Evolutionary conservation across 345 rosid species (phyloP).

Genomic region (Acer campestre): DNA sequence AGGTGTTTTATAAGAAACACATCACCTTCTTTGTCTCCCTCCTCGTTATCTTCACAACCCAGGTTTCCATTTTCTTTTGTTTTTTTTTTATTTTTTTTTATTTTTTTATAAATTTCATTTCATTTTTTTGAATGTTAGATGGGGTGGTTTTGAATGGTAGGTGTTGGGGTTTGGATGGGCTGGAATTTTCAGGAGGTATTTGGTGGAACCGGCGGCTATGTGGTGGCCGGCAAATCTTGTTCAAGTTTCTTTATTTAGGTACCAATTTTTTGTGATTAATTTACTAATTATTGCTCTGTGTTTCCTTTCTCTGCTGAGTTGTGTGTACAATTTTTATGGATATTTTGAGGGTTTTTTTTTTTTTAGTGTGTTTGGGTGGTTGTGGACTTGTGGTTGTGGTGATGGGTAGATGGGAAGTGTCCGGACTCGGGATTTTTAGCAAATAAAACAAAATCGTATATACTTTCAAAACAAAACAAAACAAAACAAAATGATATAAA

Average conservation of each 20-base stretch:
- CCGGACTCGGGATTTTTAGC: no score
- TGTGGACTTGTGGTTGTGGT: no score
- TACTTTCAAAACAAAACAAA: no score
- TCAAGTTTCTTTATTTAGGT: constrained; percentile 96
- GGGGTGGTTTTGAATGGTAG: constrained; percentile 58
- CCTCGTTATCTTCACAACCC: constrained; percentile 80
- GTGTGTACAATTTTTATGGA: background rate
- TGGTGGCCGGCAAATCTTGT: constrained; percentile 99
- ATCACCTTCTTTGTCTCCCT: constrained; percentile 86
- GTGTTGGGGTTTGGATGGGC: constrained; percentile 99
- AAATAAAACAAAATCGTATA: no score
- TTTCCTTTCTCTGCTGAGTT: background rate
- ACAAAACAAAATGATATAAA: no score
- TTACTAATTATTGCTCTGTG: background rate
- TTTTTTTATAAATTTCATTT: no score
- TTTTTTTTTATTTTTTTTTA: no score
- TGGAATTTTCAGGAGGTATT: constrained; percentile 80
- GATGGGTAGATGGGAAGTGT: no score
- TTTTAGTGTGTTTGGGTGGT: no score
- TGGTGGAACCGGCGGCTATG: constrained; percentile 98
- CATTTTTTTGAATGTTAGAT: constrained; percentile 15
- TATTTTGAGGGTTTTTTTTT: background rate
- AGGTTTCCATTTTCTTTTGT: constrained; percentile 53
- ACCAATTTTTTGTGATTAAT: background rate
- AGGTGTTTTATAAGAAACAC: constrained; percentile 76